Base-by-base conservation (phyloP, 1,139 yeast species). In the Yamadazyma epiphylla region DNA sequence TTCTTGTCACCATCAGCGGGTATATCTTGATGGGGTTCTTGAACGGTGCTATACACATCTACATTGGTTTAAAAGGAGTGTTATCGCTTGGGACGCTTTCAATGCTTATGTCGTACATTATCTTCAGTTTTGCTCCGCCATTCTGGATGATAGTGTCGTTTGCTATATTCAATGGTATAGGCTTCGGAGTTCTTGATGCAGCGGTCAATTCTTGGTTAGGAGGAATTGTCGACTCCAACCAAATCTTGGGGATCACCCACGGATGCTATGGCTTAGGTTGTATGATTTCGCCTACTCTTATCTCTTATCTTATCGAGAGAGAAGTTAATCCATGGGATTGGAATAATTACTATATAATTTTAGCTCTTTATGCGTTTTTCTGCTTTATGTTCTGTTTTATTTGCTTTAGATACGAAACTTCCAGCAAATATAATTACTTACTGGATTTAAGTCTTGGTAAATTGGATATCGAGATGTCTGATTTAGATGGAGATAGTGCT, bases 211-310 rank as follows among this genome's bases (percentile, higher is more conserved):
- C 77, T 6, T 72, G 79, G 64, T 61, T 79, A 48, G 83, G 86
- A 0, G 60, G 60, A 20, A 55, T 81, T 30, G 62, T 52, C 5
- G 75, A 75, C 39, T 70, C 78, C 24, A 80, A 80, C 49, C 83
- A 78, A 46, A 49, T 79, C 15, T 58, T 81, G 55, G 89, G 89
- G 2, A 51, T 77, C 0, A 50, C 80, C 41, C 91, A 81, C 55
- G 83, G 86, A 0, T 66, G 71, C 38, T 81, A 78, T 48, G 89
- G 89, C 0, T 51, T 78, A 5, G 87, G 88, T 1, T 76, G 85
- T 29, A 72, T 80, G 63, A 57, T 77, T 0, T 69, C 85, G 2
- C 88, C 91, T 0, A 71, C 78, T 4, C 39, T 75, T 15, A 70
- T 76, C n/a, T 66, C 80, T 0, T 46, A 55, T 31, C 60, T 74